Percentiles rank a stretch among this genome's conserved stretches.
Evolutionary conservation across 495 filamentous ascomycete genomes (phyloP).

Genomic region (Penicillium bialowiezense): DNA sequence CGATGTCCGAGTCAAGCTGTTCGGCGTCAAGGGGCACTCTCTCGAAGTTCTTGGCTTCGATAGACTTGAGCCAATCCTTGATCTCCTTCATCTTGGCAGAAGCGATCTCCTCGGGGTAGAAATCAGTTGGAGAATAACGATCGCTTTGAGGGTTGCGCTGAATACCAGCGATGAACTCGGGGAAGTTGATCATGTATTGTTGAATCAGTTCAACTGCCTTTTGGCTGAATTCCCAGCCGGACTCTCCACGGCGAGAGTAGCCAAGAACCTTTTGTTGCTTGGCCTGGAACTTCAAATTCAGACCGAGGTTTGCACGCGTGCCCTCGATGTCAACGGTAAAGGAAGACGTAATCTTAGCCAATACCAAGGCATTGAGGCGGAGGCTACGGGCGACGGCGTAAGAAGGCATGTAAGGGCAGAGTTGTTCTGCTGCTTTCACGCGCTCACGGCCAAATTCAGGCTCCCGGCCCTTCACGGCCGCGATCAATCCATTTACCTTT

Average conservation of each 20-base stretch:
- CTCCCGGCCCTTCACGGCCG: slow-evolving; percentile 64
- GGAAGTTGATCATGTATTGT: slow-evolving; percentile 91
- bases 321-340: slow-evolving; percentile 81
- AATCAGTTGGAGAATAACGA: slow-evolving; percentile 76
- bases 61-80: slow-evolving; percentile 81
- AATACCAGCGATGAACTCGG: slow-evolving; percentile 88
- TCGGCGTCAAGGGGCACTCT: slow-evolving; percentile 91
- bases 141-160: slow-evolving; percentile 71
- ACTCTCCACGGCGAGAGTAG: slow-evolving; percentile 79
- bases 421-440: slow-evolving; percentile 61
- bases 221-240: slow-evolving; percentile 92
- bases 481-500: slow-evolving; percentile 74
- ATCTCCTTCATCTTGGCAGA: slow-evolving; percentile 73
- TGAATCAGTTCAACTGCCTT: slow-evolving; percentile 76
- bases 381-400: slow-evolving; percentile 81
- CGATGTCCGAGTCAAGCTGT: slow-evolving; percentile 88
- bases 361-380: slow-evolving; percentile 74
- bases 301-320: slow-evolving; percentile 78
- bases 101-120: slow-evolving; percentile 71
- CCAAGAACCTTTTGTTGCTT: slow-evolving; percentile 94
- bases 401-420: slow-evolving; percentile 77
- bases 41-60: slow-evolving; percentile 88
- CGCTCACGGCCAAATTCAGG: slow-evolving; percentile 77
- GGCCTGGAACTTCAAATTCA: slow-evolving; percentile 96
- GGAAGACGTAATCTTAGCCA: slow-evolving; percentile 94